A percentile compares a stretch with the other conserved stretches of the same genome.
Evolutionary conservation across 2,329 filamentous ascomycete species (phyloP).

Genomic region (Teratosphaeria zuluensis): DNA sequence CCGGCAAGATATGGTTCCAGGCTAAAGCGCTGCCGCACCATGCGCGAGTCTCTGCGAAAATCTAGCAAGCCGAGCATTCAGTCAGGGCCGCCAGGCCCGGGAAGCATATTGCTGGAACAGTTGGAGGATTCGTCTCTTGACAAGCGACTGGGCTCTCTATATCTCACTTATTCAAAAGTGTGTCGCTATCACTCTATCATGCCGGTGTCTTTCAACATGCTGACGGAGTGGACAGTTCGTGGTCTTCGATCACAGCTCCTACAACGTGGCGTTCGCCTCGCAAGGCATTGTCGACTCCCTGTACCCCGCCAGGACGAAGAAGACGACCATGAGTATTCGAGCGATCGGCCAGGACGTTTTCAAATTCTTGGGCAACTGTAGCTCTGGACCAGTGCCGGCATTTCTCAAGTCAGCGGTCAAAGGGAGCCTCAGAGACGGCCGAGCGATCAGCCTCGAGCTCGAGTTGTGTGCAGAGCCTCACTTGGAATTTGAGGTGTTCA

Average conservation of each 20-base stretch:
- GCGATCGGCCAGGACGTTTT: slow-evolving; percentile 44
- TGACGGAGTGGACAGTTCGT: slow-evolving; percentile 25
- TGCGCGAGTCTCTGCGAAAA: slow-evolving; percentile 3
- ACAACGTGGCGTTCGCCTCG: slow-evolving; percentile 41
- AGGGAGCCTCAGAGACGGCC: slow-evolving; percentile 24
- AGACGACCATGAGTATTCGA: slow-evolving; percentile 13
- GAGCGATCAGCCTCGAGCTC: slow-evolving; percentile 22
- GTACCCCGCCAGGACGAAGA: slow-evolving; percentile 44
- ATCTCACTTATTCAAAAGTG: slow-evolving; percentile 37
- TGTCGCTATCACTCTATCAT: neutral
- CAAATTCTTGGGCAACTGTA: slow-evolving; percentile 42
- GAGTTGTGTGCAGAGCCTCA: slow-evolving; percentile 19
- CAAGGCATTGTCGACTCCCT: slow-evolving; percentile 59
- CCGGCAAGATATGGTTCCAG: neutral
- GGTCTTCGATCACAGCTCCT: slow-evolving; percentile 27
- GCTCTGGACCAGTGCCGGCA: slow-evolving; percentile 24
- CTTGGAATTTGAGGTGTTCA: slow-evolving; percentile 27
- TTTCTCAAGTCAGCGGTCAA: slow-evolving; percentile 38
- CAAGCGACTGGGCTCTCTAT: slow-evolving; percentile 33
- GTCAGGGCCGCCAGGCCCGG: slow-evolving; percentile 27
- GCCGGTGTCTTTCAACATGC: neutral
- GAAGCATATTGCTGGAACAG: slow-evolving; percentile 29
- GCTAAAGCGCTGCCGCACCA: neutral
- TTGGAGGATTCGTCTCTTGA: slow-evolving; percentile 28
- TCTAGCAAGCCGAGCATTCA: neutral